phyloP scores from a whole-genome alignment of 306 rosid genomes.

The Psophocarpus tetragonolobus region DNA sequence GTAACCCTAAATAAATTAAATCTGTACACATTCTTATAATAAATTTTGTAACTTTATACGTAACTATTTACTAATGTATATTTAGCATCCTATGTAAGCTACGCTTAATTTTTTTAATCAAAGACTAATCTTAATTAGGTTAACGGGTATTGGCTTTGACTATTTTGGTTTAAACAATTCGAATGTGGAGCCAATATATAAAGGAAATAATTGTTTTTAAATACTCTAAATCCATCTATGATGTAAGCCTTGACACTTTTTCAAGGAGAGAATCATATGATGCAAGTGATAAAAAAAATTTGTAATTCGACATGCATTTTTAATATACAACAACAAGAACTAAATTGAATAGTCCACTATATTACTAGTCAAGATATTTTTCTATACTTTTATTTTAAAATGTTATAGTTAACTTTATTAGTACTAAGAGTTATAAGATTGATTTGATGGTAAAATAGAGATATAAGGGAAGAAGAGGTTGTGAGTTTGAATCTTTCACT shows the following conservation, averaged over 20 bases:
- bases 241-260: background rate
- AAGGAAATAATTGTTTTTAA: background rate
- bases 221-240: background rate
- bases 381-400: background rate
- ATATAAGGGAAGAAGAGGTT: no score
- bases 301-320: background rate
- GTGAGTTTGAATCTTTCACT: no score
- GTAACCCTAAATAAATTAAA: background rate
- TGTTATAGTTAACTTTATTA: background rate
- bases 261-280: background rate
- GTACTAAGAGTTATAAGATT: no score
- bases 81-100: background rate
- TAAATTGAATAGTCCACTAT: conserved; percentile 13
- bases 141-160: background rate
- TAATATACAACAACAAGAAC: background rate
- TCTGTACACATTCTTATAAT: background rate
- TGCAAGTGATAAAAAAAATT: background rate
- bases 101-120: no score
- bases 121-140: no score
- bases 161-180: background rate
- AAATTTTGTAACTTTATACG: background rate
- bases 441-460: no score
- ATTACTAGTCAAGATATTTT: background rate
- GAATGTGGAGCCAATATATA: background rate
- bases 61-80: background rate